Evolutionary conservation across 2,329 filamentous ascomycete species (phyloP).

Genomic region (Aspergillus floridensis): DNA sequence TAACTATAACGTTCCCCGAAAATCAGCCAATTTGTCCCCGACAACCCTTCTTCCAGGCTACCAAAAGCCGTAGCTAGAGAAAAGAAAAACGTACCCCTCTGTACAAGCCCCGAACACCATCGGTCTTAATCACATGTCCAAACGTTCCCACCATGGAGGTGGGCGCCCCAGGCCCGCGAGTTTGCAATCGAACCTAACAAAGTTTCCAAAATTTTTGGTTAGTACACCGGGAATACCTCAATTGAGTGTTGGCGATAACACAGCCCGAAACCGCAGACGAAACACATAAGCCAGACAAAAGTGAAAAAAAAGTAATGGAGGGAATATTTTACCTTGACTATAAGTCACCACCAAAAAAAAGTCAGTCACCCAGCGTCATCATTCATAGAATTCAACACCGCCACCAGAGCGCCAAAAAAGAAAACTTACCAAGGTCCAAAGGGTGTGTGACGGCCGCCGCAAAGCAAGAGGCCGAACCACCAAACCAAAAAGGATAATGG

Average conservation of each 20-base stretch:
- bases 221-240: slow-evolving; percentile 1
- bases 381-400: neutral
- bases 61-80: neutral
- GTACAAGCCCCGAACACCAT: slow-evolving; percentile 81
- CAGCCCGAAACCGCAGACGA: neutral
- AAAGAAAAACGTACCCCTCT: slow-evolving; percentile 59
- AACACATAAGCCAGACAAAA: neutral
- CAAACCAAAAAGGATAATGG: slow-evolving; percentile 89
- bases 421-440: slow-evolving; percentile 74
- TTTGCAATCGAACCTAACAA: slow-evolving; percentile 77
- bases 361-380: neutral
- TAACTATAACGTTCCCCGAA: slow-evolving; percentile 50
- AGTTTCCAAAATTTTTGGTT: slow-evolving; percentile 8
- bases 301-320: neutral
- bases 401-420: neutral
- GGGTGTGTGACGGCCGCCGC: slow-evolving; percentile 91
- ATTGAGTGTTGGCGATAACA: slow-evolving; percentile 14
- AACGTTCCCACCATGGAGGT: slow-evolving; percentile 85
- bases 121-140: slow-evolving; percentile 70
- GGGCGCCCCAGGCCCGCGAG: slow-evolving; percentile 70
- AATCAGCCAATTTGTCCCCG: neutral
- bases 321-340: slow-evolving; percentile 53
- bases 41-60: neutral
- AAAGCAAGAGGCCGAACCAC: slow-evolving; percentile 88
- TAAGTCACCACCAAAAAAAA: neutral